Base-by-base conservation (phyloP, 148 eudicot species). In the Spergularia marina region DNA sequence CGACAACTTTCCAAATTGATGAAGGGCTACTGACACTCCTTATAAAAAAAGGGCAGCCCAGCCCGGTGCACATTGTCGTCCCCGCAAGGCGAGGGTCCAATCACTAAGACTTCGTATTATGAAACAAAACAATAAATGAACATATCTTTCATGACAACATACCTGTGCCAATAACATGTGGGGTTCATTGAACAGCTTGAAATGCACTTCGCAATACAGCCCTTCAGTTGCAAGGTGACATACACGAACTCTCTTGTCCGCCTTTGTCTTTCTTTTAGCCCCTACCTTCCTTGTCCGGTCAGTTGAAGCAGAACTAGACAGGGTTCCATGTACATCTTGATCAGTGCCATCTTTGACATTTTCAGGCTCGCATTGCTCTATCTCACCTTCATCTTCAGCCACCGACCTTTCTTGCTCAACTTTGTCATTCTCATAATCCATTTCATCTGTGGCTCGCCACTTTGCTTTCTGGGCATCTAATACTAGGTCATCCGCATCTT, bases 141-240 rank as follows among this genome's bases (percentile, higher is more conserved):
- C 39, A 62, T 0, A 40, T 18, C 23, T 18, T 47, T 0, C 30
- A 47, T 54, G 40, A 30, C 18, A 73, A 15, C 75, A 75, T 85
- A 96, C 99, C 99, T 91, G 87, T 64, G 87, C 86, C 83, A 92
- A 78, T 78, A 96, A 82, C 70, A 96, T 56, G 79, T 92, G 97
- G 12, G 99, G 98, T 75, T 96, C 95, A 17, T 70, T 67, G 30
- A 78, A 76, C 65, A 87, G 81, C 81, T 70, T 84, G 76, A 89
- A 88, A 77, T 87, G 95, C 61, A 86, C 94, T 83, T 92, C 95
- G 39, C 85, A 87, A 56, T 80, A 58, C 76, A 73, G 66, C 39
- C 88, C 90, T 49, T 86, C 71, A 73, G 80, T 71, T 41, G 40
- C 72, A 66, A 86, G 63, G 73, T 80, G 75, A 54, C 83, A 49